These are phyloP conservation scores for Pseudomassariella vexata DNA, from an alignment of 2,329 filamentous ascomycete species.

Conservation along the genomic window DNA sequence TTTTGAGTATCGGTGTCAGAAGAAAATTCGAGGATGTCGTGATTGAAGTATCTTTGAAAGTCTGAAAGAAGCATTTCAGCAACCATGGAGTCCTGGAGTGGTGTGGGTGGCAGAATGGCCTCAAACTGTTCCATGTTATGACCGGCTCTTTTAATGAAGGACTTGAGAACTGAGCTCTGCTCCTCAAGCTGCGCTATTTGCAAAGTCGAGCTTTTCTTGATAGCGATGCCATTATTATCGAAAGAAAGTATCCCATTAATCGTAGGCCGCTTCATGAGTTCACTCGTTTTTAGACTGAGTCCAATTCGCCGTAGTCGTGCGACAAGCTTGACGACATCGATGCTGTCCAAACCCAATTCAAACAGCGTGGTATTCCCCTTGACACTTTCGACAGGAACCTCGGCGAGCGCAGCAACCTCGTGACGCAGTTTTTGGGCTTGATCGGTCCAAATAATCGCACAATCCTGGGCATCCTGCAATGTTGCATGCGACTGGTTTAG, in stretches of 20 bases:
- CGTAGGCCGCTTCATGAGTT: slow-evolving; percentile 68
- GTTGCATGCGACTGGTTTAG: too few species aligned
- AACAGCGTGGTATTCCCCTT: slow-evolving; percentile 61
- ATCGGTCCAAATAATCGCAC: slow-evolving; percentile 53
- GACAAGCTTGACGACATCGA: slow-evolving; percentile 81
- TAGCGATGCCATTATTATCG: background rate
- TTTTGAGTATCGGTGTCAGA: slow-evolving; percentile 45
- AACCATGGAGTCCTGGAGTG: slow-evolving; percentile 82
- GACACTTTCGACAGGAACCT: slow-evolving; percentile 44
- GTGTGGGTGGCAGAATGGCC: slow-evolving; percentile 66
- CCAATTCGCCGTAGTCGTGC: slow-evolving; percentile 59
- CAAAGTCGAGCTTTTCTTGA: background rate
- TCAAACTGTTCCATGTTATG: slow-evolving; percentile 40
- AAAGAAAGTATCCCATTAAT: slow-evolving; percentile 52
- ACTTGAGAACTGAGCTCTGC: slow-evolving; percentile 27
- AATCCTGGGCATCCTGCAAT: background rate
- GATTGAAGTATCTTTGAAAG: slow-evolving; percentile 77
- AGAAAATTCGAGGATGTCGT: slow-evolving; percentile 65
- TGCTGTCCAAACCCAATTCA: slow-evolving; percentile 83
- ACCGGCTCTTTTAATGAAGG: slow-evolving; percentile 28
- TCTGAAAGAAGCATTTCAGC: slow-evolving; percentile 73
- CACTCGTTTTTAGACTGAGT: slow-evolving; percentile 62
- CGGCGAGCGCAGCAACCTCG: slow-evolving; percentile 60
- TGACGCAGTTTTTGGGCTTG: slow-evolving; percentile 47
- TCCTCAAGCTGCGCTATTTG: slow-evolving; percentile 15